phyloP scores from a whole-genome alignment of 306 rosid genomes.

The Rosa persica region DNA sequence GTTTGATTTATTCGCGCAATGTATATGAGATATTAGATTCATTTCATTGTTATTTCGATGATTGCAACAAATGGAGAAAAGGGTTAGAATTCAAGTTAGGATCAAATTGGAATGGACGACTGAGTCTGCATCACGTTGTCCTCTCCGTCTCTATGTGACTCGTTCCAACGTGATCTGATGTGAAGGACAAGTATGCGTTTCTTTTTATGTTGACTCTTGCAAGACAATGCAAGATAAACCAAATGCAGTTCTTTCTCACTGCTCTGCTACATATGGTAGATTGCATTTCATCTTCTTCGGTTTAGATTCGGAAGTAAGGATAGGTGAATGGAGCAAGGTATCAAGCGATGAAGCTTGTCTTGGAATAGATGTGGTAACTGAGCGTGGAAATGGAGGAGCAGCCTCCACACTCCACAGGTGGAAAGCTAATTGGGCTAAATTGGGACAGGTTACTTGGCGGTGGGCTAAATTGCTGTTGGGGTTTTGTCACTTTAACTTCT shows the following conservation, averaged over 20 bases:
- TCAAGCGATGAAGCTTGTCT: neutral
- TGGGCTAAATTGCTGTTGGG: no score
- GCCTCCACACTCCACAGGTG: neutral
- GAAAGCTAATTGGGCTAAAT: neutral
- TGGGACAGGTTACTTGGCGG: no score
- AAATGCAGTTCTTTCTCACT: neutral
- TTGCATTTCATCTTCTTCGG: no score
- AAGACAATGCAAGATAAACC: no score
- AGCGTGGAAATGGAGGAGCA: neutral
- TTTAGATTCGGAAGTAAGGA: no score
- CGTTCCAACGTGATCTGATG: neutral
- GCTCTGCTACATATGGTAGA: no score
- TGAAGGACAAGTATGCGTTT: neutral
- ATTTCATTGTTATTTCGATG: neutral
- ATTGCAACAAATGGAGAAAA: neutral
- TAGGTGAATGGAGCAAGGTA: neutral
- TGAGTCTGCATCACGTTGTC: neutral
- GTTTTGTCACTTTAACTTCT: no score
- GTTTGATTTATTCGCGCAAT: neutral
- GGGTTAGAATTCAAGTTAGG: neutral
- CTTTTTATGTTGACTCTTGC: neutral
- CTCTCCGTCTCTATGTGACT: neutral
- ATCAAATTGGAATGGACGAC: neutral
- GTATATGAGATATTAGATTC: neutral
- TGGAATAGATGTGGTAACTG: neutral